phyloP scores from a whole-genome alignment of 1,284 basidiomycete genomes.

The Mycena citricolor region DNA sequence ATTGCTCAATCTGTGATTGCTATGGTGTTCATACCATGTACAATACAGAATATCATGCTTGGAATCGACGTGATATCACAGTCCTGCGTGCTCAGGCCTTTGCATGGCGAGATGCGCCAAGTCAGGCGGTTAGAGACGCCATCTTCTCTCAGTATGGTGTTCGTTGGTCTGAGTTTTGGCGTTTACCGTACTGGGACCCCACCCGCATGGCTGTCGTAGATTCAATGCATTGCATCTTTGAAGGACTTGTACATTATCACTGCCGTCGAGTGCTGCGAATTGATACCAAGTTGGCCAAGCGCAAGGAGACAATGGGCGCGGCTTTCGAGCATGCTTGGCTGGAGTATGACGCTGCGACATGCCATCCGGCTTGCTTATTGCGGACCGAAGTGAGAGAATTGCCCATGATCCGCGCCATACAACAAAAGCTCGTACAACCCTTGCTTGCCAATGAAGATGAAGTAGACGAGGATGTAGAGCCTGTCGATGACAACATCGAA shows the following conservation, averaged over 20 bases:
- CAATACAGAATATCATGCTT: conserved; percentile 1
- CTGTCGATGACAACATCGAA: conserved; percentile 8
- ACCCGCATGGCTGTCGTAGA: conserved; percentile 32
- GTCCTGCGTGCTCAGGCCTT: conserved; percentile 23
- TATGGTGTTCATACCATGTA: conserved; percentile 32
- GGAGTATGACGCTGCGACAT: conserved; percentile 1
- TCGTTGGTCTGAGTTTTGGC: conserved; percentile 35
- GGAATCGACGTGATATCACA: conserved; percentile 21
- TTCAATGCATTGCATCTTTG: conserved; percentile 36
- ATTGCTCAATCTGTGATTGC: conserved; percentile 35
- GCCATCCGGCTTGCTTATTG: conserved; percentile 2
- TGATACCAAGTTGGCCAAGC: conserved; percentile 19
- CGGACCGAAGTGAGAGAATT: neutral
- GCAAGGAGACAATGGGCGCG: neutral
- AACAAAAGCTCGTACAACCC: neutral
- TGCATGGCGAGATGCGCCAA: conserved; percentile 26
- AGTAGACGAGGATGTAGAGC: neutral
- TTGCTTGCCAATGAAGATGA: neutral
- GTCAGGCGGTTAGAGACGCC: conserved; percentile 19
- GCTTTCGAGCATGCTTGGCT: conserved; percentile 10
- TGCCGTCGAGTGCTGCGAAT: conserved; percentile 30
- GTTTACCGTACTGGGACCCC: conserved; percentile 39
- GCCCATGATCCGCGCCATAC: neutral
- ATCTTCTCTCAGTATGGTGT: conserved; percentile 30
- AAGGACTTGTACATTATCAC: conserved; percentile 31